Conservation (phyloP, 2,329 filamentous ascomycete species). For the Botrytis sinoallii region DNA sequence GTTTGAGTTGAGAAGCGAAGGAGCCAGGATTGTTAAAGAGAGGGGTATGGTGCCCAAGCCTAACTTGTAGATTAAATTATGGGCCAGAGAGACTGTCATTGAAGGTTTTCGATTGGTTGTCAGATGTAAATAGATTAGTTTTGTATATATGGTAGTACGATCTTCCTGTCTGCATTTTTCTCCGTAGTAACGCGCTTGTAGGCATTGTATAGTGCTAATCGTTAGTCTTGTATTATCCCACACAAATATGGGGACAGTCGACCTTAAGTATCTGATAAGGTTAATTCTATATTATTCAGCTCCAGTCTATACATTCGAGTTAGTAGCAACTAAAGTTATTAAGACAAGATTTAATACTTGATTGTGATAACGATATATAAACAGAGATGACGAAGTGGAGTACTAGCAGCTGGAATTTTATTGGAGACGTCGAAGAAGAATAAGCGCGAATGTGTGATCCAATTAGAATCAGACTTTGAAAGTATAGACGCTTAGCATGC, state of each 20-base stretch:
- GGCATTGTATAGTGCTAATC: neutral
- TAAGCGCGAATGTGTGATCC: neutral
- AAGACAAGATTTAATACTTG: neutral
- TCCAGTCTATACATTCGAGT: neutral
- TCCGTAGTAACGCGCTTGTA: neutral
- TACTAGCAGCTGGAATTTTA: neutral
- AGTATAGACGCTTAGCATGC: neutral
- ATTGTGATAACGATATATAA: no score
- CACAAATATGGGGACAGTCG: neutral
- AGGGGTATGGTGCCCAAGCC: constrained; percentile 10
- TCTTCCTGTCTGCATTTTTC: neutral
- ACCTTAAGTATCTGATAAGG: neutral
- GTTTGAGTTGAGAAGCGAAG: constrained; percentile 37
- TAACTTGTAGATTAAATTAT: constrained; percentile 1
- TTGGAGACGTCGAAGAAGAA: neutral
- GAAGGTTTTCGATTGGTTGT: neutral
- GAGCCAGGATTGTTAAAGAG: constrained; percentile 25
- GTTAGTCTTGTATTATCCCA: neutral
- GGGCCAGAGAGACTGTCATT: neutral
- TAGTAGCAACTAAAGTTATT: neutral
- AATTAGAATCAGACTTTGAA: neutral
- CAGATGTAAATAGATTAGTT: neutral
- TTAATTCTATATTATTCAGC: neutral
- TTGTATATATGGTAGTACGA: constrained; percentile 11
- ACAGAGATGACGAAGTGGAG: neutral